Percentiles rank a stretch among this genome's conserved stretches.
Evolutionary conservation across 116 monocot species (phyloP).

Genomic region (Phalaenopsis hybrid): DNA sequence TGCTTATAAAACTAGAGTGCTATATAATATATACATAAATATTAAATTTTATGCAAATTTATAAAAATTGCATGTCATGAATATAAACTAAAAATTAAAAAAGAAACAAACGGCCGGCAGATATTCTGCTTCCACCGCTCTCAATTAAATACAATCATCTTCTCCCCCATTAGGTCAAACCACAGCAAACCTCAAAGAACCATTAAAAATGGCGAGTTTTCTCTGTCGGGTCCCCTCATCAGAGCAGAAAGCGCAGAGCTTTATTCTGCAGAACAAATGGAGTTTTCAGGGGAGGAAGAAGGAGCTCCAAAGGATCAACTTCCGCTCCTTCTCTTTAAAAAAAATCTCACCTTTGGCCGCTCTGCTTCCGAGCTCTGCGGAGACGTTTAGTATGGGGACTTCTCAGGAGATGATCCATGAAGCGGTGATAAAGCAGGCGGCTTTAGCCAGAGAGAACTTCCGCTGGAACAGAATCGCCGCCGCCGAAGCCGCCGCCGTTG

Average conservation of each 20-base stretch:
- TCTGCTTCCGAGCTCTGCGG: background rate
- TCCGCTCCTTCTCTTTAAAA: background rate
- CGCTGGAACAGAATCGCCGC: background rate
- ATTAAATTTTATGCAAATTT: too few relatives aligned
- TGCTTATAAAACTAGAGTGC: too few relatives aligned
- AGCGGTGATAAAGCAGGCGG: slow-evolving; percentile 76
- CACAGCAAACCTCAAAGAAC: background rate
- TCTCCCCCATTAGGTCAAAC: too few relatives aligned
- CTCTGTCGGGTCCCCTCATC: background rate
- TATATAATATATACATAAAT: too few relatives aligned
- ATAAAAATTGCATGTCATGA: too few relatives aligned
- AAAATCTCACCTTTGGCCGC: background rate
- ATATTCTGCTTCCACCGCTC: too few relatives aligned
- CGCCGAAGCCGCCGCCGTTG: background rate
- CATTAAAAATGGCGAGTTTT: background rate
- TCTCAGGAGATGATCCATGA: slow-evolving; percentile 57
- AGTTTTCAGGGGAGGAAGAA: background rate
- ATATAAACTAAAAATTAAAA: too few relatives aligned
- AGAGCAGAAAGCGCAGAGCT: background rate
- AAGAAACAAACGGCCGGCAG: too few relatives aligned
- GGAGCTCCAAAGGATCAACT: background rate
- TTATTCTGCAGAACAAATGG: background rate
- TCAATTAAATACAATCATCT: too few relatives aligned
- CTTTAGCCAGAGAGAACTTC: slow-evolving; percentile 41
- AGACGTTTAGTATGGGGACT: background rate